phyloP scores from a whole-genome alignment of 2,329 filamentous ascomycete genomes.

The Dryadomyces quercivorus region DNA sequence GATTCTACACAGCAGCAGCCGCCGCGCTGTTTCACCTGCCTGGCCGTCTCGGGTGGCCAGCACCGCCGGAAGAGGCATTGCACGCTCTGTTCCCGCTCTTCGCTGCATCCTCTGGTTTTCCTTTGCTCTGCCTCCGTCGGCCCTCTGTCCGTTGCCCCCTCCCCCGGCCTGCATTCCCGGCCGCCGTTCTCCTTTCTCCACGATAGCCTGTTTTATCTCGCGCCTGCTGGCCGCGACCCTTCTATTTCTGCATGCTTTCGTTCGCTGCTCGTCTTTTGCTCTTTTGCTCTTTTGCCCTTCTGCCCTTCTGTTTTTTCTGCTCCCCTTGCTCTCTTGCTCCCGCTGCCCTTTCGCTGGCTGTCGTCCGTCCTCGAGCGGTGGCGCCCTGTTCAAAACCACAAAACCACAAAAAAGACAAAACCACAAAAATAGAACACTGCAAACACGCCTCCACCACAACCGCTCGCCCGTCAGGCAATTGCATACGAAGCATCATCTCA shows the following conservation, averaged over 20 bases:
- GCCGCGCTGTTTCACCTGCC: no score
- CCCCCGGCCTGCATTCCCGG: background rate
- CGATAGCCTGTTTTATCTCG: background rate
- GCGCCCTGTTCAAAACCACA: background rate
- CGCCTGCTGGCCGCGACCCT: background rate
- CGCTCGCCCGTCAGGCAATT: background rate
- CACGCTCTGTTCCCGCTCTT: background rate
- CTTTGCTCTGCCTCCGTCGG: background rate
- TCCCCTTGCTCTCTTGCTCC: background rate
- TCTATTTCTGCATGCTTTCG: background rate
- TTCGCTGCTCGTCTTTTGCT: background rate
- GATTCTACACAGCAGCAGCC: no score
- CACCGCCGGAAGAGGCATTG: no score
- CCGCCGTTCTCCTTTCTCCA: background rate
- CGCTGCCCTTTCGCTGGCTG: background rate
- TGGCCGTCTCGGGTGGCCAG: no score
- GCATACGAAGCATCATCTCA: background rate
- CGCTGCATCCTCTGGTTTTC: background rate
- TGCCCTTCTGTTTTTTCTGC: background rate
- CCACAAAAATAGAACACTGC: background rate
- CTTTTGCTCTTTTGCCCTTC: background rate
- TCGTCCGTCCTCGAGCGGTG: background rate
- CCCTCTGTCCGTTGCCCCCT: background rate
- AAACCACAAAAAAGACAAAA: background rate
- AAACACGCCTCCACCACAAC: background rate